phyloP scores from a whole-genome alignment of 805 yeast genomes.

The Pichia pseudocactophila region DNA sequence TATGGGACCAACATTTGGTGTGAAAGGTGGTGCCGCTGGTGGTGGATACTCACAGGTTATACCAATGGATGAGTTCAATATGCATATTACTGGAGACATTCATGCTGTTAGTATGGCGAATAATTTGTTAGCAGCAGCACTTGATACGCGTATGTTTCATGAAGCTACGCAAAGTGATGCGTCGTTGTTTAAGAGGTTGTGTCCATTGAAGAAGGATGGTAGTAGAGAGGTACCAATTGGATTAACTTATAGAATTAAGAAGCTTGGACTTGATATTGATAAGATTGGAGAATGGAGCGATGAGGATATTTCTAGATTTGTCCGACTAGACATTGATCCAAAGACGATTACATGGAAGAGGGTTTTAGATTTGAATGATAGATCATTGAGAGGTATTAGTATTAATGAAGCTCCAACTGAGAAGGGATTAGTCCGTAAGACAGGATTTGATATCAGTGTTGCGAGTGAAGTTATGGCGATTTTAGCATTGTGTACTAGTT shows the following conservation, averaged over 20 bases:
- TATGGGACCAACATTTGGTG: slow-evolving; percentile 98
- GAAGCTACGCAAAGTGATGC: slow-evolving; percentile 73
- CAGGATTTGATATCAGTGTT: slow-evolving; percentile 94
- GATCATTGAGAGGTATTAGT: slow-evolving; percentile 81
- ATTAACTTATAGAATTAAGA: slow-evolving; percentile 65
- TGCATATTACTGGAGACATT: slow-evolving; percentile 96
- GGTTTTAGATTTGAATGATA: slow-evolving; percentile 90
- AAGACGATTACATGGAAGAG: slow-evolving; percentile 84
- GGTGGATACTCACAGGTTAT: slow-evolving; percentile 97
- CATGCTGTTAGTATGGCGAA: slow-evolving; percentile 94
- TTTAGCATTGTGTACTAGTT: slow-evolving; percentile 69
- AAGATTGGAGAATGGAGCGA: slow-evolving; percentile 73
- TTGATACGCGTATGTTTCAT: slow-evolving; percentile 95
- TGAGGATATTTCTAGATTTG: slow-evolving; percentile 68
- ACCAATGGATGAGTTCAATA: slow-evolving; percentile 97
- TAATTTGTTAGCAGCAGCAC: slow-evolving; percentile 90
- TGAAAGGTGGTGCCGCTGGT: slow-evolving; percentile 99
- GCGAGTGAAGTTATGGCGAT: slow-evolving; percentile 97
- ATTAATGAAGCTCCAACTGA: slow-evolving; percentile 91
- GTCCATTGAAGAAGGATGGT: slow-evolving; percentile 74
- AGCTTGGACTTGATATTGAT: slow-evolving; percentile 73
- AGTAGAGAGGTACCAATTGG: slow-evolving; percentile 68
- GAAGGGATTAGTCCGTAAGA: slow-evolving; percentile 73
- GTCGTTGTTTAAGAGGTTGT: slow-evolving; percentile 76
- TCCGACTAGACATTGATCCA: slow-evolving; percentile 82